Evolutionary conservation across 2,329 filamentous ascomycete species (phyloP), one percentile per base, ranked within the genome.

Genomic region (Sclerotinia sclerotiorum): DNA sequence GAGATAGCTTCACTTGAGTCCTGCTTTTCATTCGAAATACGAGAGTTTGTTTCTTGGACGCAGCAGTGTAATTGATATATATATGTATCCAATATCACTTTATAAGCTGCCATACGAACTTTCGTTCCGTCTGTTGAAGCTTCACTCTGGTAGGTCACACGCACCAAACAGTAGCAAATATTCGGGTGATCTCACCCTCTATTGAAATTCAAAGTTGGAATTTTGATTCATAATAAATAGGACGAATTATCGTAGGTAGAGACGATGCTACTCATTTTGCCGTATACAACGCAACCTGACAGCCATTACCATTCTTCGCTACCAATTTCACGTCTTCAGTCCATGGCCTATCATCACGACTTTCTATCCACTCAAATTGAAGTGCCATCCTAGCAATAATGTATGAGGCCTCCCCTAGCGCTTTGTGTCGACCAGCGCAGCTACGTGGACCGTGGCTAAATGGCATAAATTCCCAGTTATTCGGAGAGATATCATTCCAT

Each of bases 401-500:
- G 68, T 70, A 71, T 3, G 70, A 57, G 5, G 69, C 65, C 58
- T 73, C 72, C 27, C 48, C 56, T 15, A 71, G 21, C 4, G 70
- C 71, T 54, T 71, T 72, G 24, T 71, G 56, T 60, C 69, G 69
- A 0, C 92, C 92, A 0, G 94, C 90, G 65, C 89, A 92, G 0
- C 88, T 84, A 4, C 89, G 79, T 0, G 89, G 88, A 0, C 89
- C 89, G 32, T 87, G 80, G 72, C 88, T 91, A 75, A 94, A 94
- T 0, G 90, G 89, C 57, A 91, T 61, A 35, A 67, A 64, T 58
- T 89, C 69, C 92, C 92, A 0, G 88, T 87, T 46, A 85, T 85
- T 81, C 90, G 92, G 79, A 93, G 90, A 58, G 84, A 79, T 49
- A 3, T 27, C 5, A 35, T 77, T 77, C 91, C 91, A 95, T 32